Evolutionary conservation across 441 rosid species (phyloP).

Genomic region (Codiaeum variegatum): DNA sequence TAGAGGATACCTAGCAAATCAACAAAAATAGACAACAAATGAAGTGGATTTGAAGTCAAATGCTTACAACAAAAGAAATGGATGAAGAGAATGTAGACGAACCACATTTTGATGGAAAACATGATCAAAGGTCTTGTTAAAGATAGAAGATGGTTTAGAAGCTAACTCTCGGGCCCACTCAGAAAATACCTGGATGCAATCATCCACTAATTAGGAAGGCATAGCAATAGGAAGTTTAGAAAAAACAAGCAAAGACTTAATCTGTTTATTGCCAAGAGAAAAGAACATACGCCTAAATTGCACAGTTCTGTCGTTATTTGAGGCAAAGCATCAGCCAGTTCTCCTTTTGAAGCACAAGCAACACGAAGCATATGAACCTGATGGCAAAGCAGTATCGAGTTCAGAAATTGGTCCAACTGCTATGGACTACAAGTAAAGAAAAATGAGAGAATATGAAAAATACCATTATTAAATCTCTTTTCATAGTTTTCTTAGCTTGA

Average conservation of each 20-base stretch:
- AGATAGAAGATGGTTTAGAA: constrained; percentile 61
- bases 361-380: constrained; percentile 91
- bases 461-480: constrained; percentile 83
- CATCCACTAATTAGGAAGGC: constrained; percentile 23
- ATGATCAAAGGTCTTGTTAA: constrained; percentile 67
- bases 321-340: constrained; percentile 62
- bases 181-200: constrained; percentile 62
- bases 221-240: constrained; percentile 22
- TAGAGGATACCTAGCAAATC: constrained; percentile 60
- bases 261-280: constrained; percentile 7
- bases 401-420: constrained; percentile 14
- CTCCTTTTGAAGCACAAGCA: constrained; percentile 80
- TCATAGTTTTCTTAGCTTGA: constrained; percentile 45
- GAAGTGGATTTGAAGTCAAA: constrained; percentile 23
- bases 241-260: constrained; percentile 9
- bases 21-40: constrained; percentile 19
- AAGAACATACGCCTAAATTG: constrained; percentile 75
- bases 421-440: constrained; percentile 4
- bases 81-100: constrained; percentile 19
- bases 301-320: constrained; percentile 64
- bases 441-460: constrained; percentile 14
- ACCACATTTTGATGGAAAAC: constrained; percentile 72
- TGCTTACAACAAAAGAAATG: constrained; percentile 14
- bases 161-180: constrained; percentile 66
- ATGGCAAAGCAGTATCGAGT: constrained; percentile 11